Base-by-base conservation (phyloP, 768 basidiomycete genomes). In the Ephemerocybe angulata region DNA sequence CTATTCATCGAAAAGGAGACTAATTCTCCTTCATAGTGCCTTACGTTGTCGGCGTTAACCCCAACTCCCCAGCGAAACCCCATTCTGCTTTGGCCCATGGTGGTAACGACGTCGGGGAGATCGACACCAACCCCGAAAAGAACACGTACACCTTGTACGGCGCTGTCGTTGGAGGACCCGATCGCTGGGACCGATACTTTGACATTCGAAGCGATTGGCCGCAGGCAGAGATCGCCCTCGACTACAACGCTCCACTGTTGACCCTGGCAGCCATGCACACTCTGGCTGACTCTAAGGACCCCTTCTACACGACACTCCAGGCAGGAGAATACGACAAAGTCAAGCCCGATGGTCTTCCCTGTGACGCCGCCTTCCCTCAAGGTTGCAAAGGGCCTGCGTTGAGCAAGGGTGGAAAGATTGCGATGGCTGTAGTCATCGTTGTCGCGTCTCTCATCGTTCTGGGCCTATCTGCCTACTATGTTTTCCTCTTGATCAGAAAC, bases 141-240 rank as follows among this genome's bases (percentile, higher is more conserved):
- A 87, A 90, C 66, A 82, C 87, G 0, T 83, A 93, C 66, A 77
- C 90, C 1, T 70, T 97, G 8, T 95, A 93, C 63, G 94, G 94
- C 28, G 93, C 87, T 22, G 82, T 94, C 25, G 80, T 96, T 13
- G 95, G 95, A 41, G 95, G 94, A 28, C 94, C 94, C 0, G 83
- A 90, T 63, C 75, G 74, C 55, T 74, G 80, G 24, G 94, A 90
- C 65, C 76, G 77, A 24, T 97, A 81, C 71, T 95, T 80, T 66
- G 89, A 97, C 63, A 86, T 93, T 56, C 84, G 95, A 35, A 86
- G 80, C 54, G 93, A 96, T 66, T 96, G 92, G 90, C 87, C 87
- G 1, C 80, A 96, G 70, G 88, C 85, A 17, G 94, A 97, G 80
- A 76, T 85, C 50, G 90, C 87, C n/a, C 70, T 93, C 37, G 94